A percentile compares a stretch with the other conserved stretches of the same genome.
Evolutionary conservation across 805 yeast species (phyloP).

Genomic region (Lipomyces yamanashiensis): DNA sequence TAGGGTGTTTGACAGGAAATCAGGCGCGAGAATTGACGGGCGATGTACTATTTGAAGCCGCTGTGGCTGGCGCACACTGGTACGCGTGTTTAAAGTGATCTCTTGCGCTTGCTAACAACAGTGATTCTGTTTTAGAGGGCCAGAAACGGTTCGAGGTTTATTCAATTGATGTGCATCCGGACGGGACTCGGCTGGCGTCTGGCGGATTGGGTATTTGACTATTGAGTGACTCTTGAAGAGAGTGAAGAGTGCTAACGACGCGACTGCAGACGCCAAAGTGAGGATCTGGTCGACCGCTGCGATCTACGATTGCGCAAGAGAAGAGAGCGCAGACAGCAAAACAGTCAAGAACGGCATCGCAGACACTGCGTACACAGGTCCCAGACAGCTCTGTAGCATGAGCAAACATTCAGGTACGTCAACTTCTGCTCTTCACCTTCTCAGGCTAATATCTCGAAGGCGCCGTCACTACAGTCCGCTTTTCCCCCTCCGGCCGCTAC

Average conservation of each 20-base stretch:
- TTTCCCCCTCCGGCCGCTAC: slow-evolving; percentile 89
- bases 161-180: slow-evolving; percentile 77
- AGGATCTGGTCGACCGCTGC: slow-evolving; percentile 90
- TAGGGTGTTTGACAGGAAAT: background rate
- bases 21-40: background rate
- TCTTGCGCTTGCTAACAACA: background rate
- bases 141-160: slow-evolving; percentile 81
- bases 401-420: slow-evolving; percentile 84
- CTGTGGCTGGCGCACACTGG: slow-evolving; percentile 72
- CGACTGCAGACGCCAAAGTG: slow-evolving; percentile 75
- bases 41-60: slow-evolving; percentile 69
- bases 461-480: slow-evolving; percentile 90
- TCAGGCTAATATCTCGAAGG: slow-evolving; percentile 8
- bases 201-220: slow-evolving; percentile 63
- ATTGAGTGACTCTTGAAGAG: background rate
- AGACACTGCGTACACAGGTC: slow-evolving; percentile 15
- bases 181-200: slow-evolving; percentile 84
- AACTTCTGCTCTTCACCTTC: background rate
- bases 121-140: slow-evolving; percentile 57
- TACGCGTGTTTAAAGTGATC: slow-evolving; percentile 38
- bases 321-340: slow-evolving; percentile 25
- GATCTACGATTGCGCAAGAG: slow-evolving; percentile 64
- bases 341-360: background rate
- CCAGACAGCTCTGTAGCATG: slow-evolving; percentile 79
- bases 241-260: background rate